These are phyloP conservation scores for Saraca asoca DNA, from an alignment of 331 rosid genomes.

Conservation along the genomic window DNA sequence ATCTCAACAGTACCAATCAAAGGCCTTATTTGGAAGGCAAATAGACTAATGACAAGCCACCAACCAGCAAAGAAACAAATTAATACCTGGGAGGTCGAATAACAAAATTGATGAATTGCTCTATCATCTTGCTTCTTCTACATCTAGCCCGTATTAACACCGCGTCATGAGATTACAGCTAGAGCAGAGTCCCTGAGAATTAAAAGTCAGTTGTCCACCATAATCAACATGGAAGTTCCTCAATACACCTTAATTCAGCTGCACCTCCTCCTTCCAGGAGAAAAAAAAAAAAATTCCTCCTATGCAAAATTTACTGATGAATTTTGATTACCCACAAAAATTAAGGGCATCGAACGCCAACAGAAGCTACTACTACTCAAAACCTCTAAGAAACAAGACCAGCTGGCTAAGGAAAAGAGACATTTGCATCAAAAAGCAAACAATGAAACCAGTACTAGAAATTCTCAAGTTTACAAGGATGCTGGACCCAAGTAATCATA, in stretches of 20 bases:
- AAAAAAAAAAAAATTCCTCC: constrained; percentile 8
- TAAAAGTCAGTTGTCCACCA: constrained; percentile 37
- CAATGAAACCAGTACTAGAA: constrained; percentile 9
- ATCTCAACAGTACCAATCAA: too few species aligned
- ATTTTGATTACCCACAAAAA: background rate
- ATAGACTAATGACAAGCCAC: constrained; percentile 26
- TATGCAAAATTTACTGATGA: constrained; percentile 18
- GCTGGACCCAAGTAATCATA: constrained; percentile 41
- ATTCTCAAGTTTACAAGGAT: constrained; percentile 29
- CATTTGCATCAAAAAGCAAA: constrained; percentile 25
- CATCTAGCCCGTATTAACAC: constrained; percentile 47
- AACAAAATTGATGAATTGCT: constrained; percentile 92
- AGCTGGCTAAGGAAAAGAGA: constrained; percentile 26
- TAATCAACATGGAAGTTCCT: constrained; percentile 28
- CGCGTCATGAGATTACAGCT: constrained; percentile 46
- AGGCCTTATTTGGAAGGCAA: background rate
- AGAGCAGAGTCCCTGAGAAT: constrained; percentile 27
- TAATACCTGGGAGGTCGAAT: constrained; percentile 98
- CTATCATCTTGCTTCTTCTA: constrained; percentile 72
- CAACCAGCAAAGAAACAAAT: constrained; percentile 30
- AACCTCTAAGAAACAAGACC: constrained; percentile 37
- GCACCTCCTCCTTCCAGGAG: constrained; percentile 16
- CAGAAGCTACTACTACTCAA: constrained; percentile 14
- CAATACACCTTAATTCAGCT: constrained; percentile 12
- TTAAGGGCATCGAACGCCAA: constrained; percentile 21